A percentile compares a stretch with the other conserved stretches of the same genome.
Evolutionary conservation across 208 protist genomes (phyloP).

Genomic region (Crithidia thermophila): DNA sequence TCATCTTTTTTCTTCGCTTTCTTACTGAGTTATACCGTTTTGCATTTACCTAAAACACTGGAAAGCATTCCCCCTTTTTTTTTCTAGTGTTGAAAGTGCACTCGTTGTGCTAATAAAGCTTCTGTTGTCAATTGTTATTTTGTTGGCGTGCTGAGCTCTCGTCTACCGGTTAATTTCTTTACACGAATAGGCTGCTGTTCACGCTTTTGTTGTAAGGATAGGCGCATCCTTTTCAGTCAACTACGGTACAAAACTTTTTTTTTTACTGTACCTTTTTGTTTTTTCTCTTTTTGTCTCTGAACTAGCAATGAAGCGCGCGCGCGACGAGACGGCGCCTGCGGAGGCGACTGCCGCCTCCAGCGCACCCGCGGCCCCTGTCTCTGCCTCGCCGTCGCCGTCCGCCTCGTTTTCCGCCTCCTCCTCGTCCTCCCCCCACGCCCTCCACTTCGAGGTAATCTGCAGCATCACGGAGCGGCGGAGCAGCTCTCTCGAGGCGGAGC

Average conservation of each 20-base stretch:
- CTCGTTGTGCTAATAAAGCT: no score
- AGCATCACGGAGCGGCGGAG: constrained; percentile 32
- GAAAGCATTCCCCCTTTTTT: no score
- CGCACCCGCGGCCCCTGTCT: not conserved
- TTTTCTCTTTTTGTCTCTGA: constrained; percentile 1
- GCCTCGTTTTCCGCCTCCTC: not conserved
- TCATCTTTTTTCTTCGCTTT: constrained; percentile 11
- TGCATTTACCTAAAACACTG: constrained; percentile 3
- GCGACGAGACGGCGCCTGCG: constrained; percentile 11
- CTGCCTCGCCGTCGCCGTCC: not conserved
- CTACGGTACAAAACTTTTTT: no score
- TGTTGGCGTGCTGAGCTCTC: no score
- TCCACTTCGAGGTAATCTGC: constrained; percentile 35
- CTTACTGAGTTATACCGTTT: no score
- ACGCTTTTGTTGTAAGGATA: no score
- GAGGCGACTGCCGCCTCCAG: not conserved
- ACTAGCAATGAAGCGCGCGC: constrained; percentile 16
- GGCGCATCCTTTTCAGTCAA: no score
- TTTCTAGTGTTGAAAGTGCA: no score
- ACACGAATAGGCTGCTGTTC: no score
- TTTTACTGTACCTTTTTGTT: constrained; percentile 7
- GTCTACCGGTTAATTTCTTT: no score
- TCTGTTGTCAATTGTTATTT: no score
- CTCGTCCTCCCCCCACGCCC: constrained; percentile 27
- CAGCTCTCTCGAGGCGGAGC: constrained; percentile 32